Evolutionary conservation across 352 stramenopile species (phyloP).

Genomic region (Pythium coloratum): DNA sequence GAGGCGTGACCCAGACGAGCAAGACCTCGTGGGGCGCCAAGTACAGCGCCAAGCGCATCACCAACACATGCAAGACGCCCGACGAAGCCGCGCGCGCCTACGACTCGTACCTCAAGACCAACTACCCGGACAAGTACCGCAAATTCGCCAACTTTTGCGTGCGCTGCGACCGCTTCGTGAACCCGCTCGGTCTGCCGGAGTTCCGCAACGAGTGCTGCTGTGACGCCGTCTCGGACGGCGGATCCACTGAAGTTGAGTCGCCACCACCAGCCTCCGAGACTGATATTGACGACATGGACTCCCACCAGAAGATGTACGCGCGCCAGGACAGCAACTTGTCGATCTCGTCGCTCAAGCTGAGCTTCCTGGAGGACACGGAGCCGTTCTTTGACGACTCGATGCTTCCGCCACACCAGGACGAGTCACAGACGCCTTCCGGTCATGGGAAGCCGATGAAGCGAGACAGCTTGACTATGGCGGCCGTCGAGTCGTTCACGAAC

Average conservation of each 20-base stretch:
- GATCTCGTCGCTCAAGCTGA: conserved; percentile 71
- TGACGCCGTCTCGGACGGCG: conserved; percentile 24
- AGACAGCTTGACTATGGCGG: conserved; percentile 70
- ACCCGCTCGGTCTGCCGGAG: conserved; percentile 71
- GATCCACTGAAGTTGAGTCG: conserved; percentile 28
- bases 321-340: conserved; percentile 63
- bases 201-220: conserved; percentile 78
- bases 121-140: conserved; percentile 81
- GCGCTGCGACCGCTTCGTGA: conserved; percentile 78
- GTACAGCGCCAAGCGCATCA: conserved; percentile 87
- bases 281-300: conserved; percentile 40
- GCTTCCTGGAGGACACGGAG: conserved; percentile 65
- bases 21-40: conserved; percentile 89
- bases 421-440: neutral
- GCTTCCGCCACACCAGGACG: conserved; percentile 30
- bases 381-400: conserved; percentile 67
- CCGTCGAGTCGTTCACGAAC: conserved; percentile 73
- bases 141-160: conserved; percentile 89
- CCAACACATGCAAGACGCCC: conserved; percentile 87
- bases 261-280: conserved; percentile 36
- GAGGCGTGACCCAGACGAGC: conserved; percentile 82
- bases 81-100: conserved; percentile 83
- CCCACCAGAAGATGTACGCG: conserved; percentile 34
- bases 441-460: conserved; percentile 38
- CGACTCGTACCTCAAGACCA: conserved; percentile 78